These are phyloP conservation scores for Xylaria sp. DNA, from an alignment of 2,329 filamentous ascomycete genomes.

Conservation along the genomic window DNA sequence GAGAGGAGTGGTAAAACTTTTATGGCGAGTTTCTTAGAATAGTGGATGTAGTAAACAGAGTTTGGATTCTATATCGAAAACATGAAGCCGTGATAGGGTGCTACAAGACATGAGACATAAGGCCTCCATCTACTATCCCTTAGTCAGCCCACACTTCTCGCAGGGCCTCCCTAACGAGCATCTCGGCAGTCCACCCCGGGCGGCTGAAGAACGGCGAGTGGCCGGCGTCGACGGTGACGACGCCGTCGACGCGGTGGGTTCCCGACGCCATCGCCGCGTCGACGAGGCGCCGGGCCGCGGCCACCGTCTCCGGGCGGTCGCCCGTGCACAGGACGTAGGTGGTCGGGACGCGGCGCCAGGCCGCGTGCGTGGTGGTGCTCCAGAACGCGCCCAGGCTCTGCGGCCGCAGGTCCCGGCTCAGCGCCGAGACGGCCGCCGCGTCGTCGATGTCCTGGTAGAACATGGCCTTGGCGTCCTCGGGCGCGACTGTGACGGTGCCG, in stretches of 20 bases:
- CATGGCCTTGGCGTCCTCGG: conserved; percentile 28
- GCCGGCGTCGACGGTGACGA: conserved; percentile 26
- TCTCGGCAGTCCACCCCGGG: conserved; percentile 24
- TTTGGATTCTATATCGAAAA: too few species aligned
- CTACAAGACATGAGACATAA: not conserved
- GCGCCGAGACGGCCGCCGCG: conserved; percentile 14
- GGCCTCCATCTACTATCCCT: not conserved
- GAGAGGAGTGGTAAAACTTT: not conserved
- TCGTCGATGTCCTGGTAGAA: conserved; percentile 33
- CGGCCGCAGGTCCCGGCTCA: conserved; percentile 23
- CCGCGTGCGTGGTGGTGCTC: conserved; percentile 27
- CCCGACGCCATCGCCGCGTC: conserved; percentile 21
- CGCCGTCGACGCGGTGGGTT: conserved; percentile 23
- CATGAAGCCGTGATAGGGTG: too few species aligned
- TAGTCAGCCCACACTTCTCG: not conserved
- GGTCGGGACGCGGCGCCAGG: conserved; percentile 30
- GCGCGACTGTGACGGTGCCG: conserved; percentile 20
- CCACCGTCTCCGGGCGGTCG: conserved; percentile 19
- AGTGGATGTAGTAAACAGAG: too few species aligned
- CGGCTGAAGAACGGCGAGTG: conserved; percentile 31
- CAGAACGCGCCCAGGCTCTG: conserved; percentile 30
- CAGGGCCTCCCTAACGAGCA: conserved; percentile 19
- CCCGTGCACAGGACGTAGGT: conserved; percentile 25
- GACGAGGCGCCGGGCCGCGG: conserved; percentile 19
- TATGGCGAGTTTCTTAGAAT: too few species aligned